These are phyloP conservation scores for Penicillium pulvis DNA, from an alignment of 495 filamentous ascomycete genomes.

Conservation along the genomic window DNA sequence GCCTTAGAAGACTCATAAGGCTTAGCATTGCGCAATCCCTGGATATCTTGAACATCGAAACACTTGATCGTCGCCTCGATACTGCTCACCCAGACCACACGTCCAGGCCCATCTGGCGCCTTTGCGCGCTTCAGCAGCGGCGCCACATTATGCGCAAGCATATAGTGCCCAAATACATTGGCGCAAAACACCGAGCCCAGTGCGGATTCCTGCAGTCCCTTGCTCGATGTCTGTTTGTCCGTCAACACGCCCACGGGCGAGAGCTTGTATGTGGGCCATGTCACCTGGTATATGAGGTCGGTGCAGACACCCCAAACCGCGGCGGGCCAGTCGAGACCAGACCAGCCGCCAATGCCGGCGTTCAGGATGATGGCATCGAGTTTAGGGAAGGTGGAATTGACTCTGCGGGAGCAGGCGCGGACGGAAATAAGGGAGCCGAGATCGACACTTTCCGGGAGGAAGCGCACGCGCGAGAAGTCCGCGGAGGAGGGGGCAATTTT, in stretches of 20 bases:
- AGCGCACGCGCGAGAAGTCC: constrained; percentile 41
- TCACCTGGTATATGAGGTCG: constrained; percentile 67
- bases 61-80: constrained; percentile 63
- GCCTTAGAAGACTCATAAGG: constrained; percentile 88
- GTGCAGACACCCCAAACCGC: constrained; percentile 62
- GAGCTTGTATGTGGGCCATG: constrained; percentile 78
- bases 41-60: constrained; percentile 71
- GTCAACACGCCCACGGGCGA: constrained; percentile 59
- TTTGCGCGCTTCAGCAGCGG: constrained; percentile 64
- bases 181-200: constrained; percentile 84
- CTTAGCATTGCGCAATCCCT: constrained; percentile 59
- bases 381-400: constrained; percentile 57
- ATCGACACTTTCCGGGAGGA: constrained; percentile 55
- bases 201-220: constrained; percentile 45
- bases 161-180: constrained; percentile 94
- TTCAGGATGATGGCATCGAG: constrained; percentile 84
- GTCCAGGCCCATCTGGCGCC: constrained; percentile 46
- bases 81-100: constrained; percentile 84
- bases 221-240: constrained; percentile 28
- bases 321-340: constrained; percentile 69
- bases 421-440: constrained; percentile 58
- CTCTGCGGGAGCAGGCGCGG: constrained; percentile 48
- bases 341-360: constrained; percentile 87
- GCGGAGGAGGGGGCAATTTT: constrained; percentile 22
- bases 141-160: constrained; percentile 78